Evolutionary conservation across 768 basidiomycete species (phyloP), one percentile per base, ranked within the genome.

Genomic region (Trametopsis cervina): DNA sequence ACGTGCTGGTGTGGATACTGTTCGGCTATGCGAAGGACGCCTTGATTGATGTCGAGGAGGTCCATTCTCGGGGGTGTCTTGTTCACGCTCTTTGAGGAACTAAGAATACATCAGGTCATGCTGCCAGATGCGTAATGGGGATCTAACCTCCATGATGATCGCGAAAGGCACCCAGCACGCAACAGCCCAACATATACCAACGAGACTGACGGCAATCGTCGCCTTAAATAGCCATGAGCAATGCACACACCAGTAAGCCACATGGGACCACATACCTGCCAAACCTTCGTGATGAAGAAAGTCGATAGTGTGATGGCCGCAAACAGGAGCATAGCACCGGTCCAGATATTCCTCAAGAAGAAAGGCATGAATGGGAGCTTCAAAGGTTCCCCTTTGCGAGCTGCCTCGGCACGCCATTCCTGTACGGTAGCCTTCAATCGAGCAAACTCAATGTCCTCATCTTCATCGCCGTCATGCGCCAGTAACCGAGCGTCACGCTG

Each of bases 151-250:
- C 93, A 97, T 97, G 66, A 97, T 90, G 59, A 96, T 92, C 17
- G 93, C 88, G 56, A 96, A 96, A 2, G 93, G 93, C 13, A 90
- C 89, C 94, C 94, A 96, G 69, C 89, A 90, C n/a, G 94, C 90
- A 35, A 96, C 89, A 9, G 92, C 89, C 94, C 94, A 97, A 64
- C 87, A 94, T 29, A 96, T 85, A 37, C 94, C 94, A 20, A 95
- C 81, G 44, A 94, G 61, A 44, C 82, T 81, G 47, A 96, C 88
- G 58, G 86, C 82, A 15, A 83, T 64, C 13, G 89, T 89, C 7
- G 94, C 94, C 77, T 87, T 43, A 18, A 35, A 40, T 7, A 29
- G 7, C 40, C 23, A 40, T 10, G 12, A 17, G n/a, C 33, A 12
- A n/a, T n/a, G 7, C 33, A 12, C 47, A 35, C 37, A 18, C 2